phyloP scores from a whole-genome alignment of 2,329 filamentous ascomycete species.

The Claviceps sp. region DNA sequence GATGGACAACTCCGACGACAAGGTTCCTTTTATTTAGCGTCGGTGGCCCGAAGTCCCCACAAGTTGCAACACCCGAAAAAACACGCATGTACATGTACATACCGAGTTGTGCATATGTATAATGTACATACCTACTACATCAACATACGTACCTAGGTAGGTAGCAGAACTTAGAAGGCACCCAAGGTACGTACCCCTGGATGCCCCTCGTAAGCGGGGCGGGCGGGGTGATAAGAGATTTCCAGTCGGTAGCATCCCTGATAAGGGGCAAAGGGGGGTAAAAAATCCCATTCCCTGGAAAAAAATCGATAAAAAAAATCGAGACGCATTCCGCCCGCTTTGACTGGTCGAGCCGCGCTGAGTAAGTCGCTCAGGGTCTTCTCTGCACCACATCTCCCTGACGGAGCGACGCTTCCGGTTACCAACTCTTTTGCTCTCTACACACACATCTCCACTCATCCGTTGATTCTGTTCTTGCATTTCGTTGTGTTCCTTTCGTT shows the following conservation, averaged over 20 bases:
- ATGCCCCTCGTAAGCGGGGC: neutral
- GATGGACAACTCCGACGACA: neutral
- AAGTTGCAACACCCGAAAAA: too few relatives aligned
- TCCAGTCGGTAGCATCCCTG: neutral
- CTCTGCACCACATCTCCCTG: neutral
- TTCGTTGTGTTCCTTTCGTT: neutral
- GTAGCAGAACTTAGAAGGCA: too few relatives aligned
- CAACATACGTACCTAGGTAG: too few relatives aligned
- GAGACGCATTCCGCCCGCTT: too few relatives aligned
- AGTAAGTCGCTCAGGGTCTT: neutral
- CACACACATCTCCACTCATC: neutral
- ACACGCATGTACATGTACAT: too few relatives aligned
- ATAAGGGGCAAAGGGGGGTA: neutral
- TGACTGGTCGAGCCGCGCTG: neutral
- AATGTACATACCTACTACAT: too few relatives aligned
- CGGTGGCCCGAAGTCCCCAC: neutral
- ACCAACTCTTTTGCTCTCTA: neutral
- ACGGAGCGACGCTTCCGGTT: neutral
- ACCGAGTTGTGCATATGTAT: too few relatives aligned
- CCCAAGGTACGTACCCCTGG: neutral
- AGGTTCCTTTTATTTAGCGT: neutral
- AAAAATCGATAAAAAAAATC: neutral
- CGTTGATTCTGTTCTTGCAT: neutral
- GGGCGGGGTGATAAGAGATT: constrained; percentile 2
- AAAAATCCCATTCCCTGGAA: neutral